Percentiles rank a stretch among this genome's conserved stretches.
Conservation (phyloP, 495 filamentous ascomycete species). For the Bryoglossum gracile region DNA sequence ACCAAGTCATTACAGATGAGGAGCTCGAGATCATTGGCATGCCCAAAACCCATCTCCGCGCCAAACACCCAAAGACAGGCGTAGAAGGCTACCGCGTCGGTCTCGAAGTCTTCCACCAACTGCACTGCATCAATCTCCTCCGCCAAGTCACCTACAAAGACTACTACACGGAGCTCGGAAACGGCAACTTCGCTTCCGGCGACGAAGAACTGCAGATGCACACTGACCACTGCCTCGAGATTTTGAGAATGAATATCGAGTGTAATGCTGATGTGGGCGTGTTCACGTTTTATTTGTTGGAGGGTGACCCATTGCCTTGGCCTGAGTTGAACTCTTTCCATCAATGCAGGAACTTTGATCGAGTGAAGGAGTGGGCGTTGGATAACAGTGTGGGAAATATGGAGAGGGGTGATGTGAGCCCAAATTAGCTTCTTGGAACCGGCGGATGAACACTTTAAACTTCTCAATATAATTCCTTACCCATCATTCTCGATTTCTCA, state of each 20-base stretch:
- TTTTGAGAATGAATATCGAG: conserved; percentile 42
- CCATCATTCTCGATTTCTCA: neutral
- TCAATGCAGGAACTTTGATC: conserved; percentile 43
- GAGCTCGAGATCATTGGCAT: conserved; percentile 41
- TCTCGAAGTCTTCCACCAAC: conserved; percentile 50
- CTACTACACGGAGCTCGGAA: conserved; percentile 36
- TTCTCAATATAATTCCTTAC: neutral
- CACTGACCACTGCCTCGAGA: conserved; percentile 45
- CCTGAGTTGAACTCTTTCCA: conserved; percentile 42
- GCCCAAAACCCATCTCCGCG: conserved; percentile 36
- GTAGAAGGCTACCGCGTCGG: conserved; percentile 44
- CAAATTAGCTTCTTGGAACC: conserved; percentile 3
- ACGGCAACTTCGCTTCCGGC: conserved; percentile 24
- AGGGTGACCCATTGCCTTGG: conserved; percentile 35
- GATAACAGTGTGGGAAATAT: conserved; percentile 40
- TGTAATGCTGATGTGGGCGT: conserved; percentile 43
- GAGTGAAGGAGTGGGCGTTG: conserved; percentile 40
- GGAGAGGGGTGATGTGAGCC: conserved; percentile 21
- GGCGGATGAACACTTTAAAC: neutral
- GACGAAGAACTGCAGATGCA: conserved; percentile 26
- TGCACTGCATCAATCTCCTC: conserved; percentile 47
- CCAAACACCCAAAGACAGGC: conserved; percentile 41
- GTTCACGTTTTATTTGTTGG: conserved; percentile 39
- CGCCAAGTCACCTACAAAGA: conserved; percentile 43
- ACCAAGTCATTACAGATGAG: conserved; percentile 44